These are phyloP conservation scores for Trichosanthes cucumerina DNA, from an alignment of 306 rosid genomes.

Conservation along the genomic window DNA sequence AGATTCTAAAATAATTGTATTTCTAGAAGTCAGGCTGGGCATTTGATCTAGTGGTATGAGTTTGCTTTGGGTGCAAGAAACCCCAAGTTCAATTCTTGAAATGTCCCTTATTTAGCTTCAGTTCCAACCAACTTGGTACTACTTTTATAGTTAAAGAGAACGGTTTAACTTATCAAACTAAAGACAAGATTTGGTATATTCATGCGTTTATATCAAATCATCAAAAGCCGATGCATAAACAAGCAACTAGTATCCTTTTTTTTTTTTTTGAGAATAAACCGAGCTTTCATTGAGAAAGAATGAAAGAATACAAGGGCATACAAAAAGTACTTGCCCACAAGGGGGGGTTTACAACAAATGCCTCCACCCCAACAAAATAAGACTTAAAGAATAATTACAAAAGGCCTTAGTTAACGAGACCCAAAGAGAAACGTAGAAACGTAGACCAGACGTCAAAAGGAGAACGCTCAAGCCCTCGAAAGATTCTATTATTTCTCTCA, in stretches of 20 bases:
- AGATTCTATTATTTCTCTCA: too few relatives aligned
- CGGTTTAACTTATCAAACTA: not conserved
- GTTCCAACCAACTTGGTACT: not conserved
- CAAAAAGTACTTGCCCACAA: too few relatives aligned
- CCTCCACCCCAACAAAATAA: too few relatives aligned
- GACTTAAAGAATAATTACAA: too few relatives aligned
- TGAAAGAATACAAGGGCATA: too few relatives aligned
- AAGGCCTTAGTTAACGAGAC: too few relatives aligned
- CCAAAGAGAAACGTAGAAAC: too few relatives aligned
- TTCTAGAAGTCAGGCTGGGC: not conserved
- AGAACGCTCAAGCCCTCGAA: too few relatives aligned
- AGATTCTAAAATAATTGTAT: not conserved
- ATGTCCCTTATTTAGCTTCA: slow-evolving; percentile 19
- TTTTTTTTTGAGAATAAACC: too few relatives aligned
- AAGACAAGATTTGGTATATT: not conserved
- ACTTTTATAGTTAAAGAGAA: not conserved
- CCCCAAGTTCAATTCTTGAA: slow-evolving; percentile 42
- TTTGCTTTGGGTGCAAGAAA: slow-evolving; percentile 44
- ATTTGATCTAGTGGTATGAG: not conserved
- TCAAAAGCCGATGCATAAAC: not conserved
- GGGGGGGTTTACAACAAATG: too few relatives aligned
- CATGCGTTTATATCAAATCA: not conserved
- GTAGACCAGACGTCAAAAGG: too few relatives aligned
- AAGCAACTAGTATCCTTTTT: not conserved
- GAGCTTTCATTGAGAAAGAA: too few relatives aligned